A percentile compares a stretch with the other conserved stretches of the same genome.
Conservation (phyloP, 441 rosid genomes). For the Mallotus japonicus region DNA sequence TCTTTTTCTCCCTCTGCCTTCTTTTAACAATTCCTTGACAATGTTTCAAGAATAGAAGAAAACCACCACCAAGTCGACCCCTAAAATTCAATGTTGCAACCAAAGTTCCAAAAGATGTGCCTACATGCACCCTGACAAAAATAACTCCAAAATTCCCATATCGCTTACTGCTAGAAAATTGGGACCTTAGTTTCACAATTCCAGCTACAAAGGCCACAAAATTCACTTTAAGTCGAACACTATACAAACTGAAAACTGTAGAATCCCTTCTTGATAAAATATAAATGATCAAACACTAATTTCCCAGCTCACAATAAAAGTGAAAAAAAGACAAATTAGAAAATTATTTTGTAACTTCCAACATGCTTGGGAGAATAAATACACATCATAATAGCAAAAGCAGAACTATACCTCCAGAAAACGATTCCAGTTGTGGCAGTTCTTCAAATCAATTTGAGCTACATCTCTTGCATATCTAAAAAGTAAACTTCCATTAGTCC, state of each 20-base stretch:
- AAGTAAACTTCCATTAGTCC: conserved; percentile 20
- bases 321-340: background rate
- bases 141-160: background rate
- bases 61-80: background rate
- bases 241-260: background rate
- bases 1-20: background rate
- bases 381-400: background rate
- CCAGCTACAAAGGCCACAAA: background rate
- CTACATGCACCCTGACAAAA: background rate
- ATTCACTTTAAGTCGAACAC: background rate
- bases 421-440: conserved; percentile 81
- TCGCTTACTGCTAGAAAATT: background rate
- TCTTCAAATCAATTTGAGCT: conserved; percentile 71
- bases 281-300: background rate
- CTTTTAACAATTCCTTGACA: background rate
- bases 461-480: conserved; percentile 72
- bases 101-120: background rate
- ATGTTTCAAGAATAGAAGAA: no score
- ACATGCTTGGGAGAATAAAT: background rate
- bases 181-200: background rate
- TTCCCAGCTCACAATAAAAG: background rate
- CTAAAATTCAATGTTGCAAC: background rate
- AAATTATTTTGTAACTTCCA: background rate
- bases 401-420: conserved; percentile 77
- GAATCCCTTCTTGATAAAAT: background rate